Conservation (phyloP, 495 filamentous ascomycete genomes). For the Aspergillus sclerotiicarbonarius region DNA sequence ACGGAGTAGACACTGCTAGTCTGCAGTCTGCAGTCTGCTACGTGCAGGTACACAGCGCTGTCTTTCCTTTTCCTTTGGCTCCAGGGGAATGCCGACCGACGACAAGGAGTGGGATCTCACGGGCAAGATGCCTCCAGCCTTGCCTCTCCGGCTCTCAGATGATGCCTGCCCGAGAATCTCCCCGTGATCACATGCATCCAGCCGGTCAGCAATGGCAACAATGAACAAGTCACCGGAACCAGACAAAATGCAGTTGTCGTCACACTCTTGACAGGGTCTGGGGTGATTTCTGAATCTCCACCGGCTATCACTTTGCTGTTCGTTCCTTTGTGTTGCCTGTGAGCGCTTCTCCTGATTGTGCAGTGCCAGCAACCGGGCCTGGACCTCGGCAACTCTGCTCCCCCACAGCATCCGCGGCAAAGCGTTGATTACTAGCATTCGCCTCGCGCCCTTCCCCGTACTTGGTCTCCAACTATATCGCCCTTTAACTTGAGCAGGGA, state of each 20-base stretch:
- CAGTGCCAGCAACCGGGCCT: background rate
- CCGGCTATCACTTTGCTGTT: background rate
- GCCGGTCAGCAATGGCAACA: background rate
- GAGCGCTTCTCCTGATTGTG: constrained; percentile 10
- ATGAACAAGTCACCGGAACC: constrained; percentile 1
- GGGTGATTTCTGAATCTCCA: too few species aligned
- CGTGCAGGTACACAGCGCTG: too few species aligned
- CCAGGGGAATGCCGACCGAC: too few species aligned
- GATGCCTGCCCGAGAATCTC: background rate
- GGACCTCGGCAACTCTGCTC: constrained; percentile 37
- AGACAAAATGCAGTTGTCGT: background rate
- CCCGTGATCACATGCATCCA: constrained; percentile 16
- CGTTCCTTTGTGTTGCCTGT: constrained; percentile 1
- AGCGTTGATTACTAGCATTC: background rate
- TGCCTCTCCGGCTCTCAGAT: too few species aligned
- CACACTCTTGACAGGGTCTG: too few species aligned
- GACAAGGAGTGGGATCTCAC: too few species aligned
- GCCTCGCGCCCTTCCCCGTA: background rate
- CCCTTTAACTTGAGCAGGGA: background rate
- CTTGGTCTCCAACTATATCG: background rate
- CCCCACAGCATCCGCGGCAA: constrained; percentile 25
- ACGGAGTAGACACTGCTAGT: too few species aligned
- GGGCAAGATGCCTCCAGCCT: too few species aligned
- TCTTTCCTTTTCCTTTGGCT: too few species aligned
- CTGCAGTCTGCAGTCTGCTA: too few species aligned